Base-by-base conservation (phyloP, 257 asterid species). In the Nemophila menziesii region DNA sequence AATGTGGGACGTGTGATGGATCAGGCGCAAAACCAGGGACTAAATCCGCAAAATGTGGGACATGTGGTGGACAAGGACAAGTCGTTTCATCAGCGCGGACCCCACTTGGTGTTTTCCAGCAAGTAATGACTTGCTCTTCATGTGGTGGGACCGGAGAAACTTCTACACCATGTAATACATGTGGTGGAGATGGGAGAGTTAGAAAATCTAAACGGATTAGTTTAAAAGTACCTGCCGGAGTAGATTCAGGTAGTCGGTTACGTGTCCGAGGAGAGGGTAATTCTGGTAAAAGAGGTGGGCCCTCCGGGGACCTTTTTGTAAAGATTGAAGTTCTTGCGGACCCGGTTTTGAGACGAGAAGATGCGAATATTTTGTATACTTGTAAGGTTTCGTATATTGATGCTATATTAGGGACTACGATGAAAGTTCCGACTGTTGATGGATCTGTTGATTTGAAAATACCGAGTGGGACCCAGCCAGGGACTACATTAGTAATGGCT, bases 61-160 rank as follows among this genome's bases (percentile, higher is more conserved):
- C 93, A 9, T 87, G 97, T 34, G 87, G 94, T 9, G 96, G 98
- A 18, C 96, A 81, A 62, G 98, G 98, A 39, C 96, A 90, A 59
- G 98, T 90, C 18, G 73, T 90, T 45, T 57, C 89, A 13, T 74
- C 96, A 0, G 86, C 93, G 5, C 54, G 96, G 67, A 90, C 98
- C 47, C 98, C 98, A 1, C 79, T 90, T 0, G 98, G 98, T 4
- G 93, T 90, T 48, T 80, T 90, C 85, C 98, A 85, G 61, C 98
- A 85, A 60, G 94, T 90, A 48, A 75, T 74, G 81, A 74, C 96
- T 2, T 90, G 98, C 61, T 72, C 92, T n/a, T 26, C 83, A 29
- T 90, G 98, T 50, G 75, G 74, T 16, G 98, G 98, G 15, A 19
- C 77, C 0, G 98, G 98, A 3, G 92, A 90, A 57, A 75, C 58